phyloP scores from a whole-genome alignment of 2,329 filamentous ascomycete genomes.

The Gaeumannomyces tritici region DNA sequence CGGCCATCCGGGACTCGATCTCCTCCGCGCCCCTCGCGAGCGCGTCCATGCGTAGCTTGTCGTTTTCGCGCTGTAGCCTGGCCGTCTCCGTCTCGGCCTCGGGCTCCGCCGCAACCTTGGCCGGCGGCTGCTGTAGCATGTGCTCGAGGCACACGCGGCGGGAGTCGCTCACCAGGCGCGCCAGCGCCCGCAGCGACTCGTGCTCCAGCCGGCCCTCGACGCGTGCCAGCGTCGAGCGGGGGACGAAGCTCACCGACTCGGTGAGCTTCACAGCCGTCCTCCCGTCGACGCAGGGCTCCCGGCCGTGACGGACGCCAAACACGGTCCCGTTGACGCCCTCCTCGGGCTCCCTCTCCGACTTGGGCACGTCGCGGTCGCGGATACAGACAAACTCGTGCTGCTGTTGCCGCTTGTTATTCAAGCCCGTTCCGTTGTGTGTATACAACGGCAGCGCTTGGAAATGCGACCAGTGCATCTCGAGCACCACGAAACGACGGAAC shows the following conservation, averaged over 20 bases:
- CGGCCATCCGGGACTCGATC: too few species aligned
- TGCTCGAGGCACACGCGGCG: background rate
- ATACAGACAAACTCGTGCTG: slow-evolving; percentile 1
- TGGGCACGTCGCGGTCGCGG: background rate
- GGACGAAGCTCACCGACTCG: background rate
- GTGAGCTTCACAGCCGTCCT: background rate
- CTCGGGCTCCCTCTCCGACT: background rate
- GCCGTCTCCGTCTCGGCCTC: too few species aligned
- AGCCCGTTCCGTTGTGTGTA: background rate
- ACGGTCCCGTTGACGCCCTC: background rate
- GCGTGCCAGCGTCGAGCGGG: background rate
- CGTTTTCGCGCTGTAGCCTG: background rate
- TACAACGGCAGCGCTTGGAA: background rate
- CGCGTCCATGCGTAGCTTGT: background rate
- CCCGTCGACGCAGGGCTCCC: background rate
- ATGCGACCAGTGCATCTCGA: background rate
- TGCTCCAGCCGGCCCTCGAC: background rate
- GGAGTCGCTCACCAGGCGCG: background rate
- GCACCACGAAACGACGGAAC: background rate
- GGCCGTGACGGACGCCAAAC: background rate
- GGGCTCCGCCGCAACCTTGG: too few species aligned
- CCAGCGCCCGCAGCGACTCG: background rate
- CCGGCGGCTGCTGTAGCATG: background rate
- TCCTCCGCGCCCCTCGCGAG: too few species aligned
- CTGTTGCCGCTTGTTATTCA: background rate